A percentile compares a stretch with the other conserved stretches of the same genome.
phyloP scores from a whole-genome alignment of 768 basidiomycete species.

The Cyclocybe cylindracea region DNA sequence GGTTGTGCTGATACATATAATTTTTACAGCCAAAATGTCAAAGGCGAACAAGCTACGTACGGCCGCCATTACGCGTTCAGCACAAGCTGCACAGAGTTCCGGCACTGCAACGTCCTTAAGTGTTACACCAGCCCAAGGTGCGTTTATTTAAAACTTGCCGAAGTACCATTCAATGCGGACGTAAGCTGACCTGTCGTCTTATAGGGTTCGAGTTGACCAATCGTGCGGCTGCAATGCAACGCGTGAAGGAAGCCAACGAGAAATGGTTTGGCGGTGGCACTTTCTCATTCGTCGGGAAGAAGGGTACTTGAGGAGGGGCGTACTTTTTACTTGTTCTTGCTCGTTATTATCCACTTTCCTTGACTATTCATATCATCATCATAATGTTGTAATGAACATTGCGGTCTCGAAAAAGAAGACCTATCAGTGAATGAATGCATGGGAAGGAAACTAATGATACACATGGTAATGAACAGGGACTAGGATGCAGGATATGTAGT shows the following conservation, averaged over 20 bases:
- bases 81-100: conserved; percentile 61
- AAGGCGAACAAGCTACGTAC: conserved; percentile 92
- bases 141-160: conserved; percentile 12
- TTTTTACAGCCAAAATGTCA: conserved; percentile 82
- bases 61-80: conserved; percentile 77
- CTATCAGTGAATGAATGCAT: conserved; percentile 21
- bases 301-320: conserved; percentile 29
- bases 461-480: conserved; percentile 23
- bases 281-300: conserved; percentile 75
- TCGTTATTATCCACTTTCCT: neutral
- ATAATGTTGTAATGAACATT: conserved; percentile 1
- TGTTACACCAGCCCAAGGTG: conserved; percentile 95
- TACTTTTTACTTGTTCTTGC: conserved; percentile 2
- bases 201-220: conserved; percentile 94
- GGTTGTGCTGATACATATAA: conserved; percentile 1
- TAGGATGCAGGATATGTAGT: conserved; percentile 15
- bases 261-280: conserved; percentile 91
- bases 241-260: conserved; percentile 95
- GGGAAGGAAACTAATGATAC: conserved; percentile 28
- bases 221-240: conserved; percentile 78
- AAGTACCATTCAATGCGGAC: neutral
- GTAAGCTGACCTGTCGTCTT: neutral
- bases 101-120: conserved; percentile 91
- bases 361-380: neutral
- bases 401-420: neutral